A percentile compares a stretch with the other conserved stretches of the same genome.
Conservation (phyloP, 306 rosid genomes). For the cucumber (Cucumis sativus) region Cucumber_9930_V3 NC_026656.2:13893001-13893500, state of each 20-base stretch:
- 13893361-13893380: slow-evolving; percentile 30
- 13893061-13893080: slow-evolving; percentile 68
- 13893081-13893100: slow-evolving; percentile 32
- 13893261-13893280: slow-evolving; percentile 7
- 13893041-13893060: slow-evolving; percentile 60
- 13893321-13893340: slow-evolving; percentile 4
- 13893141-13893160: slow-evolving; percentile 67
- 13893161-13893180: slow-evolving; percentile 62
- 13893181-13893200: slow-evolving; percentile 46
- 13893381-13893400: background rate
- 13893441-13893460: too few species aligned
- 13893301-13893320: slow-evolving; percentile 20
- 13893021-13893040: slow-evolving; percentile 38
- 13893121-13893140: slow-evolving; percentile 57
- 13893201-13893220: slow-evolving; percentile 35
- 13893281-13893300: background rate
- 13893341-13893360: slow-evolving; percentile 16
- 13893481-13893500: too few species aligned
- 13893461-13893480: too few species aligned
- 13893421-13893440: too few species aligned
- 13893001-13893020: background rate
- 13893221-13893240: slow-evolving; percentile 51
- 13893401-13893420: too few species aligned
- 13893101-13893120: slow-evolving; percentile 4
- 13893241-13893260: slow-evolving; percentile 41